Percentiles rank a stretch among this genome's conserved stretches.
These are phyloP conservation scores for Colletotrichum tofieldiae DNA, from an alignment of 2,329 filamentous ascomycete species.

Conservation along the genomic window DNA sequence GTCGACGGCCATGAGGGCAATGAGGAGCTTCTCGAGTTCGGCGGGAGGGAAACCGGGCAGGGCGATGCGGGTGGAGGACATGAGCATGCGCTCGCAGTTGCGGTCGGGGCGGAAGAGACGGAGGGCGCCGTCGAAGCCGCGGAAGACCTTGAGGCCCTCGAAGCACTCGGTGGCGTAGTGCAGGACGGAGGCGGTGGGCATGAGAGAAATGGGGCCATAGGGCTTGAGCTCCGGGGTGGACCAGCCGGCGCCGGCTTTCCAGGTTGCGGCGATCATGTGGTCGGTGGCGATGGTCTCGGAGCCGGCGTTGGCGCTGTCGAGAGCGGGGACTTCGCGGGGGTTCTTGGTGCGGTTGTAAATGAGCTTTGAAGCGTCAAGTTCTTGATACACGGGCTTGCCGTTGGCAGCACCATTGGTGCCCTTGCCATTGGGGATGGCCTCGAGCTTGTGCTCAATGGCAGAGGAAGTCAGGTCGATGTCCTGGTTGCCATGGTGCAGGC, in stretches of 20 bases:
- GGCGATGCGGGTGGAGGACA: constrained; percentile 76
- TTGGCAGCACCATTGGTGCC: constrained; percentile 50
- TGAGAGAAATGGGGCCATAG: constrained; percentile 83
- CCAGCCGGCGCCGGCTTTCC: constrained; percentile 80
- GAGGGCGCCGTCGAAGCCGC: constrained; percentile 81
- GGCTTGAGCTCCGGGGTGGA: constrained; percentile 80
- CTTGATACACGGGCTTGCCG: constrained; percentile 66
- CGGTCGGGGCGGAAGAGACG: constrained; percentile 84
- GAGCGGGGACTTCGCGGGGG: constrained; percentile 68
- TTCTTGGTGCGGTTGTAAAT: constrained; percentile 71
- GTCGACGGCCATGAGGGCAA: constrained; percentile 80
- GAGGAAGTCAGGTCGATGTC: constrained; percentile 68
- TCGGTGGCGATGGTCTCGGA: constrained; percentile 78
- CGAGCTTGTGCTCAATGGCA: constrained; percentile 67
- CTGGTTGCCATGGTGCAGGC: constrained; percentile 61
- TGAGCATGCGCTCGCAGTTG: constrained; percentile 77
- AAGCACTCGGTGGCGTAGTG: constrained; percentile 96
- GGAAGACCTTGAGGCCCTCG: constrained; percentile 87
- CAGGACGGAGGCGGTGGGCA: constrained; percentile 85
- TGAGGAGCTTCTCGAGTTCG: constrained; percentile 82
- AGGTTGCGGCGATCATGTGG: constrained; percentile 87
- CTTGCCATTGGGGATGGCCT: constrained; percentile 48
- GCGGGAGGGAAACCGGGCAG: constrained; percentile 80
- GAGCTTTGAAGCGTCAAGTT: constrained; percentile 75
- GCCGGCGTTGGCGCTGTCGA: constrained; percentile 63